Conservation (phyloP, 441 rosid genomes). For the Erodium texanum region DNA sequence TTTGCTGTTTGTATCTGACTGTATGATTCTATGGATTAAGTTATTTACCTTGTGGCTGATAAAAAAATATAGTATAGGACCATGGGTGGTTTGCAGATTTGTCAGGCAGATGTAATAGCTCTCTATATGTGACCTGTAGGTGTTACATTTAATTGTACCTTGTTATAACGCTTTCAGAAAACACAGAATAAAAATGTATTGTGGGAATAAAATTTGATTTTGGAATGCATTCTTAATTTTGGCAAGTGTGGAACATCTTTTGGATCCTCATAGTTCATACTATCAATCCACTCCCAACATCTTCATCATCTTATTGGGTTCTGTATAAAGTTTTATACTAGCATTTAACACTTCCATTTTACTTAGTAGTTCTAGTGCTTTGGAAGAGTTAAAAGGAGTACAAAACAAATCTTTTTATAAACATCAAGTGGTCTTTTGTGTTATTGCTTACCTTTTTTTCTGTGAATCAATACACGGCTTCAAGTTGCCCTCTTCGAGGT, state of each 20-base stretch:
- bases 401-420: background rate
- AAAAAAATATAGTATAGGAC: too few species aligned
- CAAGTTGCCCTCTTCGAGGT: conserved; percentile 12
- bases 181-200: background rate
- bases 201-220: background rate
- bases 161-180: background rate
- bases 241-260: too few species aligned
- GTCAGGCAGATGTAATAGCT: background rate
- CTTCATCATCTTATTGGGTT: background rate
- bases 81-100: background rate
- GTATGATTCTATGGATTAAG: background rate
- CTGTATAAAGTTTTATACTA: background rate
- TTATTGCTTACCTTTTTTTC: background rate
- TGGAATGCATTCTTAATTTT: background rate
- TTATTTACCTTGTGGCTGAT: too few species aligned
- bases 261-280: background rate
- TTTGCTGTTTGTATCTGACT: conserved; percentile 1
- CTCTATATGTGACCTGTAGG: background rate
- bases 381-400: background rate
- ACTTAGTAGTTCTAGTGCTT: background rate
- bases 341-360: background rate
- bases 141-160: background rate
- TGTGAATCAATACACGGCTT: conserved; percentile 3
- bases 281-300: background rate
- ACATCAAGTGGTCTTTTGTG: background rate